Evolutionary conservation across 2,329 filamentous ascomycete genomes (phyloP).

Genomic region (Reticulascus tulasneorum): DNA sequence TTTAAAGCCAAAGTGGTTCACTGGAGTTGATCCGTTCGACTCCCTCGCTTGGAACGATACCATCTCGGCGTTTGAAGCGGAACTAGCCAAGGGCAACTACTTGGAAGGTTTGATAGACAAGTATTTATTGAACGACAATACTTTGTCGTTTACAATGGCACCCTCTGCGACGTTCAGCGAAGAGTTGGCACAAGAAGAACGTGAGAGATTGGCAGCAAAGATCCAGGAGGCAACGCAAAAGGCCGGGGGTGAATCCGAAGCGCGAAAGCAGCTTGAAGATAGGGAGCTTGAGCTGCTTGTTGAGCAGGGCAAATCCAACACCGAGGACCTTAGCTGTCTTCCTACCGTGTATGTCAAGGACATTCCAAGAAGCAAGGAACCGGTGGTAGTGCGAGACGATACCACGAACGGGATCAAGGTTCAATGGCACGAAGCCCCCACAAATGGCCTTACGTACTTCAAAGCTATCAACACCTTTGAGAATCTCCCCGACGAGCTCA

Average conservation of each 20-base stretch:
- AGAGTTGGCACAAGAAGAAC: slow-evolving; percentile 74
- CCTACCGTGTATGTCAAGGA: slow-evolving; percentile 86
- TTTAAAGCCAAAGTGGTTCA: slow-evolving; percentile 91
- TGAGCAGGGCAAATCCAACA: slow-evolving; percentile 79
- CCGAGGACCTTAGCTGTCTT: slow-evolving; percentile 80
- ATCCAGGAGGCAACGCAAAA: slow-evolving; percentile 65
- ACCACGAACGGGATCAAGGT: slow-evolving; percentile 62
- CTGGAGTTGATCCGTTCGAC: slow-evolving; percentile 88
- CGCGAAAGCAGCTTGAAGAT: slow-evolving; percentile 66
- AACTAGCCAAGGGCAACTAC: slow-evolving; percentile 72
- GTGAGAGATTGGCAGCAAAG: slow-evolving; percentile 67
- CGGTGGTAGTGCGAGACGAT: slow-evolving; percentile 58
- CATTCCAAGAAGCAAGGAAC: slow-evolving; percentile 74
- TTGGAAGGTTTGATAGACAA: slow-evolving; percentile 83
- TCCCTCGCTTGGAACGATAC: slow-evolving; percentile 89
- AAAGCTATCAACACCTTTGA: slow-evolving; percentile 78
- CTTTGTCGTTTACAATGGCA: slow-evolving; percentile 89
- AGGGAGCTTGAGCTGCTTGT: slow-evolving; percentile 76
- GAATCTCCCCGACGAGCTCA: slow-evolving; percentile 77
- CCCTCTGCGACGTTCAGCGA: slow-evolving; percentile 73
- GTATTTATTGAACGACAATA: slow-evolving; percentile 83
- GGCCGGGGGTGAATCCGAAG: slow-evolving; percentile 68
- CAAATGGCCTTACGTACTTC: slow-evolving; percentile 95
- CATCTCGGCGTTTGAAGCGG: slow-evolving; percentile 74
- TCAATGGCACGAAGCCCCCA: slow-evolving; percentile 89